These are phyloP conservation scores for Aspergillus sojae DNA, from an alignment of 2,329 filamentous ascomycete genomes.

Conservation along the genomic window DNA sequence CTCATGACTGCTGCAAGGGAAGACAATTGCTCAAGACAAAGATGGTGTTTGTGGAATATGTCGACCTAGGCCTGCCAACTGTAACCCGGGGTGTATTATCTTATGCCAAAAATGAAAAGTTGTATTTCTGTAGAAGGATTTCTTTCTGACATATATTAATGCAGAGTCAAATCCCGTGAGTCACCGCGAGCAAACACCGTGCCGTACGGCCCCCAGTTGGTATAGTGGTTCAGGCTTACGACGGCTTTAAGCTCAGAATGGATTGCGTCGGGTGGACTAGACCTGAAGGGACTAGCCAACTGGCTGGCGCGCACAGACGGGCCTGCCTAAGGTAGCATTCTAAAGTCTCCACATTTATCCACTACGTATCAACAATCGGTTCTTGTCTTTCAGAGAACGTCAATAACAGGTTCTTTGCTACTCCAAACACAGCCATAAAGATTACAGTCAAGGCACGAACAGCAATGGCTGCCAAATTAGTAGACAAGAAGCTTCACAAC, in stretches of 20 bases:
- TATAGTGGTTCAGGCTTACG: background rate
- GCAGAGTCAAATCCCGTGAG: background rate
- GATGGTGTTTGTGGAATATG: background rate
- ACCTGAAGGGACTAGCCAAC: background rate
- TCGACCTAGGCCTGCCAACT: background rate
- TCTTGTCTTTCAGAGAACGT: background rate
- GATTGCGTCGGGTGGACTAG: background rate
- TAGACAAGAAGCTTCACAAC: slow-evolving; percentile 40
- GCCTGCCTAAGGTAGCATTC: background rate
- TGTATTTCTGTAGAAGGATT: background rate
- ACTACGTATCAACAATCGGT: slow-evolving; percentile 2
- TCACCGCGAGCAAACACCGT: background rate
- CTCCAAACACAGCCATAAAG: background rate
- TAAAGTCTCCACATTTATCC: background rate
- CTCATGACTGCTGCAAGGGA: background rate
- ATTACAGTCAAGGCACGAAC: background rate
- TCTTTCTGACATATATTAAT: background rate
- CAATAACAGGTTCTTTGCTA: background rate
- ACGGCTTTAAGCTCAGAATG: background rate
- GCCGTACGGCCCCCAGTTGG: background rate
- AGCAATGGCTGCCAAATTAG: slow-evolving; percentile 41
- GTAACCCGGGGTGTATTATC: background rate
- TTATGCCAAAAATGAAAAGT: background rate
- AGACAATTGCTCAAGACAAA: background rate
- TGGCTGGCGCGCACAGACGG: background rate